Conservation (phyloP, 1,139 yeast species). For the Debaryomycetaceae sp. region DNA sequence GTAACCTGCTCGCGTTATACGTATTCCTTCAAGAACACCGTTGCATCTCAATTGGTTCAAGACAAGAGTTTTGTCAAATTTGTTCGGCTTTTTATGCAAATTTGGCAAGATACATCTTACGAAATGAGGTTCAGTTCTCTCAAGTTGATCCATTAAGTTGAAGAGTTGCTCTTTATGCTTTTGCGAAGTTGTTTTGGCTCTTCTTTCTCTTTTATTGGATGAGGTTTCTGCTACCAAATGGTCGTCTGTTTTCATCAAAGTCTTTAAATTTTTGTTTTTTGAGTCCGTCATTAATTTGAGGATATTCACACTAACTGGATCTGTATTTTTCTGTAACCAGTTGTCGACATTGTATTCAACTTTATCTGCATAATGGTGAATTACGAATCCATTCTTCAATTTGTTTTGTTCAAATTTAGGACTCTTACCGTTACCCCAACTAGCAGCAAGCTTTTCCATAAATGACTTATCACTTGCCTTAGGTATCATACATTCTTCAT, state of each 20-base stretch:
- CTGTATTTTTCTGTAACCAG: constrained; percentile 94
- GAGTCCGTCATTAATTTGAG: constrained; percentile 58
- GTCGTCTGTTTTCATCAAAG: constrained; percentile 24
- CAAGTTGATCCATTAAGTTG: constrained; percentile 68
- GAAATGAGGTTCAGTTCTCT: constrained; percentile 89
- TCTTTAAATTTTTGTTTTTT: constrained; percentile 43
- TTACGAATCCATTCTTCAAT: constrained; percentile 64
- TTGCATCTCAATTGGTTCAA: constrained; percentile 90
- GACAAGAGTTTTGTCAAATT: constrained; percentile 73
- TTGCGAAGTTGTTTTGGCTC: constrained; percentile 79
- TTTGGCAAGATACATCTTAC: constrained; percentile 96
- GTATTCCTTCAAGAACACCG: constrained; percentile 96
- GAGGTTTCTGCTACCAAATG: constrained; percentile 9
- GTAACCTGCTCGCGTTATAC: constrained; percentile 95
- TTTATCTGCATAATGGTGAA: constrained; percentile 92
- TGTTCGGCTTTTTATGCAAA: constrained; percentile 63
- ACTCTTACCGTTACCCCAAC: constrained; percentile 57
- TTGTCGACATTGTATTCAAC: constrained; percentile 91
- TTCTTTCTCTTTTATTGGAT: constrained; percentile 14
- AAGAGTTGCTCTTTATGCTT: constrained; percentile 80
- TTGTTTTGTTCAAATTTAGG: constrained; percentile 71
- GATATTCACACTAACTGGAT: constrained; percentile 82
- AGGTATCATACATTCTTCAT: constrained; percentile 96
- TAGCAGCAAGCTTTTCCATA: constrained; percentile 69
- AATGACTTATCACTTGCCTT: constrained; percentile 81